Conservation (phyloP, 306 rosid species). For the Begonia fuchsioides region DNA sequence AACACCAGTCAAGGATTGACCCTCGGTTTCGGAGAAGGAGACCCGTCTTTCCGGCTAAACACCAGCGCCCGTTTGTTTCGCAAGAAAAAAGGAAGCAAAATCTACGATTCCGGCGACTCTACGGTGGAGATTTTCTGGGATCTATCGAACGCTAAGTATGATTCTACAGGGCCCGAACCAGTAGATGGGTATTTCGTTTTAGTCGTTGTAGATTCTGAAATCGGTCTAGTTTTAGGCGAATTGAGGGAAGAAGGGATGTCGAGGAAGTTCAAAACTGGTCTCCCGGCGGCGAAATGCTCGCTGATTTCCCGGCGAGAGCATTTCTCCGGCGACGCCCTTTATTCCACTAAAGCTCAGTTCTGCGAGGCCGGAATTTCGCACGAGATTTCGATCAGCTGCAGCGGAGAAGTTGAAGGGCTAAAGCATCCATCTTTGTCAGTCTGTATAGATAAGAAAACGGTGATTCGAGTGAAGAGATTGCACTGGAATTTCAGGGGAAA, state of each 20-base stretch:
- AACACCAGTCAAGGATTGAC: conserved; percentile 48
- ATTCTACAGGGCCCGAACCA: conserved; percentile 56
- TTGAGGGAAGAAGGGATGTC: conserved; percentile 24
- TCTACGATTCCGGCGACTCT: conserved; percentile 27
- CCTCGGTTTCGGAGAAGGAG: conserved; percentile 27
- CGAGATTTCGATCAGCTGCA: conserved; percentile 56
- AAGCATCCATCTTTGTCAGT: conserved; percentile 38
- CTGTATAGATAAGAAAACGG: conserved; percentile 59
- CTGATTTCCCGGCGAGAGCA: conserved; percentile 52
- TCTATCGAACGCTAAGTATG: conserved; percentile 58
- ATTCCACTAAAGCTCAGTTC: conserved; percentile 57
- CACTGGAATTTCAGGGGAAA: conserved; percentile 95
- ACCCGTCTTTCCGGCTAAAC: conserved; percentile 49
- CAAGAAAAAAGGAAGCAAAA: conserved; percentile 58
- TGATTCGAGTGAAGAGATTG: conserved; percentile 70
- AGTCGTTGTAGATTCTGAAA: conserved; percentile 40
- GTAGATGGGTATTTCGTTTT: conserved; percentile 44
- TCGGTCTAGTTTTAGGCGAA: conserved; percentile 44
- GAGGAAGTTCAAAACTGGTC: conserved; percentile 25
- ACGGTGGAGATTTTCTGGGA: conserved; percentile 72
- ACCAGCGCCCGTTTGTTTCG: conserved; percentile 56
- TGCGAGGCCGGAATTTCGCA: conserved; percentile 43
- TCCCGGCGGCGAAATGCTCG: conserved; percentile 18
- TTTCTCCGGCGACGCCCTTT: conserved; percentile 48
- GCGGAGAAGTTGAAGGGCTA: conserved; percentile 43